Base-by-base conservation (phyloP, 441 rosid genomes). In the Melastoma candidum region DNA sequence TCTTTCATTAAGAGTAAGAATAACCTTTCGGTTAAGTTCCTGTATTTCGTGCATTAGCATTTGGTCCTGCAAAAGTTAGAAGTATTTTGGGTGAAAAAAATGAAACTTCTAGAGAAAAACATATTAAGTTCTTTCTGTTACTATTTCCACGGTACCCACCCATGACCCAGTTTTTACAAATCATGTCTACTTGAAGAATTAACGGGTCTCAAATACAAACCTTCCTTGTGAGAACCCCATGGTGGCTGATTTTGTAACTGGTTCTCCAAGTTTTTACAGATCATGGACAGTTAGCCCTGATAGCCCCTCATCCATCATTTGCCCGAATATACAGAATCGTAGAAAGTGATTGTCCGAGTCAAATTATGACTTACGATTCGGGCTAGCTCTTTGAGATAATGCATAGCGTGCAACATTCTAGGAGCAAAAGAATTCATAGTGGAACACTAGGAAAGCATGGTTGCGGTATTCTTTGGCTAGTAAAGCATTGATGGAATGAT, bases 301-400 rank as follows among this genome's bases (percentile, higher is more conserved):
- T 62, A 92, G 94, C 64, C 79, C 86, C 69, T 85, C 85, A 7
- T 96, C 98, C 98, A 85, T 87, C 94, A 92, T 82, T 72, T 85
- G 81, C 79, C 98, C 87, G n/a, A 48, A 26, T 14, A 12, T 17
- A 44, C 13, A 14, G 44, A 1, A 11, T 43, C 29, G 29, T 13
- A 14, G 12, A 10, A 43, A 13, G 48, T 9, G 26, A 24, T 12
- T 41, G 3, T 3, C 14, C 39, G 14, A 11, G 4, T 26, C 24
- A 25, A 39, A 12, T 5, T 54, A 27, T 5, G 9, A 4, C 5
- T 29, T 7, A 7, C 7, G 36, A 17, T 17, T 7, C 7, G 36
- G 36, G 5, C 7, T 29, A 29, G 36, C 36, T 29, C 36, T 7
- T 29, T 29, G 3, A 29, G 36, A 29, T 29, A 29, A 29, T 3